Percentiles rank a stretch among this genome's conserved stretches.
Conservation (phyloP, 257 asterid genomes). For the Nicotiana otophora region DNA sequence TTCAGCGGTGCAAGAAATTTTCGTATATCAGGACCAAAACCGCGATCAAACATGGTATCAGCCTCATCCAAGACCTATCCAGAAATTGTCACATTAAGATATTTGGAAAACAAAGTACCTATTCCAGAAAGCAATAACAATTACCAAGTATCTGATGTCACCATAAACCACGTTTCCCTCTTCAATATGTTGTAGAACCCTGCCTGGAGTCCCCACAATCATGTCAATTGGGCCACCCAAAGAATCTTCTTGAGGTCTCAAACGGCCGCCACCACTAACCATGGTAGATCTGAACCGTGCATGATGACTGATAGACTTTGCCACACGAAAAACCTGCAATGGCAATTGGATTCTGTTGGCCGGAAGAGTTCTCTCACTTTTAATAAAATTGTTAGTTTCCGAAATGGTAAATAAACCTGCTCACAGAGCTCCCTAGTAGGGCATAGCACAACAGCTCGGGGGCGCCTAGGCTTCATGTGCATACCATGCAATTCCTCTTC, state of each 20-base stretch:
- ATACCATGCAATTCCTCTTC: conserved; percentile 81
- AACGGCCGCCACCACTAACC: conserved; percentile 97
- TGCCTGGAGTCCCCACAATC: conserved; percentile 97
- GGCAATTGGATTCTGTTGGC: not conserved
- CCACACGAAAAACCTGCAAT: conserved; percentile 75
- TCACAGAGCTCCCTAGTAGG: conserved; percentile 99
- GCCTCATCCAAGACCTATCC: conserved; percentile 95
- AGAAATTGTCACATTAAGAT: conserved; percentile 21
- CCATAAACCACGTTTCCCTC: conserved; percentile 96
- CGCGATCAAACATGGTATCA: conserved; percentile 98
- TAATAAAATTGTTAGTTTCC: conserved; percentile 1
- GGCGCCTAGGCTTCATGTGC: conserved; percentile 91
- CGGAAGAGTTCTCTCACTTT: not conserved
- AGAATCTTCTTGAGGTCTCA: conserved; percentile 93
- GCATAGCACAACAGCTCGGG: conserved; percentile 88
- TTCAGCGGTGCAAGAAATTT: conserved; percentile 86
- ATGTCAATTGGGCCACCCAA: conserved; percentile 87
- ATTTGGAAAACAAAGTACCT: not conserved
- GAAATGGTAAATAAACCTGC: conserved; percentile 47
- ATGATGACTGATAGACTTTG: conserved; percentile 84
- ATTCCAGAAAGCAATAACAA: not conserved
- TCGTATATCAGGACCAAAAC: conserved; percentile 93
- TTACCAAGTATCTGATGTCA: conserved; percentile 89
- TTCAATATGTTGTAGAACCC: conserved; percentile 94
- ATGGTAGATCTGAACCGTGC: conserved; percentile 92